Evolutionary conservation across 345 rosid genomes (phyloP).

Genomic region (Atalantia buxifolia): DNA sequence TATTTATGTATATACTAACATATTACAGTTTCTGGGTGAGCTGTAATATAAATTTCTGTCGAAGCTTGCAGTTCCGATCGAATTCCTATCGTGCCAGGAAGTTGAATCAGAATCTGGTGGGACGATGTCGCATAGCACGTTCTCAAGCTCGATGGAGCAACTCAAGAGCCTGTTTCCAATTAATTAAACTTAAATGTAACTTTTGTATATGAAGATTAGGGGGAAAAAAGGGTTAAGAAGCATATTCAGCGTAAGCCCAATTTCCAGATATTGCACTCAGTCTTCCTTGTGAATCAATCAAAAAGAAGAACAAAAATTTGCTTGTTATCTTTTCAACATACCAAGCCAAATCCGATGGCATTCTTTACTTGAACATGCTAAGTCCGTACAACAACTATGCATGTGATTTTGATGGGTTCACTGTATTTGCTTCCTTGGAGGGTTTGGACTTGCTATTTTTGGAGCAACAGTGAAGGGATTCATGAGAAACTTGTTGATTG

Average conservation of each 20-base stretch:
- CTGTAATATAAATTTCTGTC: not conserved
- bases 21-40: not conserved
- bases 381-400: not conserved
- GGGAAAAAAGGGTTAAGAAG: no score
- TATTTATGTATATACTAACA: no score
- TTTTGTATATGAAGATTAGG: no score
- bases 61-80: not conserved
- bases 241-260: no score
- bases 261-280: not conserved
- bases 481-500: not conserved
- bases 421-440: not conserved
- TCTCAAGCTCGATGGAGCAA: not conserved
- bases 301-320: not conserved
- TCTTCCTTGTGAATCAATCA: not conserved
- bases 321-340: no score
- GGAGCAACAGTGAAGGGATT: not conserved
- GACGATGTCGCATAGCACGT: not conserved
- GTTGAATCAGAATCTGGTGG: not conserved
- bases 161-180: not conserved
- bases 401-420: not conserved
- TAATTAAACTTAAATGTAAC: no score
- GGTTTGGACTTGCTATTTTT: not conserved
- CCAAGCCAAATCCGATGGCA: no score
- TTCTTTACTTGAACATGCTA: not conserved
- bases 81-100: not conserved